phyloP scores from a whole-genome alignment of 2,329 filamentous ascomycete species.

The Pyrenophora seminiperda region DNA sequence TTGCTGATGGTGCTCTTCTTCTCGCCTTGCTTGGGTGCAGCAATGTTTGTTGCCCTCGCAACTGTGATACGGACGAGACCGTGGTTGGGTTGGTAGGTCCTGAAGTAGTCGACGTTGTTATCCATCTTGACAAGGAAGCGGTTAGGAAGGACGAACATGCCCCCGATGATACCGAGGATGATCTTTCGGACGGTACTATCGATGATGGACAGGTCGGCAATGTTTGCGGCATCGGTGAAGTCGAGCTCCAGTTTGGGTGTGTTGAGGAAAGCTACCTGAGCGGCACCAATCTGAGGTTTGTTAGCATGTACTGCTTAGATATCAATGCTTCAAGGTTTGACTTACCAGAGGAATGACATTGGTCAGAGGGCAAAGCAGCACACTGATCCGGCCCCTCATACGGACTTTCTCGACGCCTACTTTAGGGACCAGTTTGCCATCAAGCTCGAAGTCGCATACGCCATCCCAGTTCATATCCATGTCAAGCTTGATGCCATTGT shows the following conservation, averaged over 20 bases:
- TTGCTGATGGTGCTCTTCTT: slow-evolving; percentile 47
- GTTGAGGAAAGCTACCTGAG: slow-evolving; percentile 58
- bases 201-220: slow-evolving; percentile 52
- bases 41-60: slow-evolving; percentile 48
- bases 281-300: slow-evolving; percentile 52
- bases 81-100: slow-evolving; percentile 52
- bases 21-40: slow-evolving; percentile 44
- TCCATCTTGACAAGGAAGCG: slow-evolving; percentile 58
- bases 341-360: slow-evolving; percentile 55
- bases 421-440: slow-evolving; percentile 54
- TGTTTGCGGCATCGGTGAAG: slow-evolving; percentile 55
- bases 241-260: slow-evolving; percentile 53
- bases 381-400: slow-evolving; percentile 52
- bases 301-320: slow-evolving; percentile 9
- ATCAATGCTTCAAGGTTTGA: background rate
- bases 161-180: slow-evolving; percentile 52
- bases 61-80: slow-evolving; percentile 54
- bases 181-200: slow-evolving; percentile 53
- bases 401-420: slow-evolving; percentile 55
- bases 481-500: slow-evolving; percentile 56
- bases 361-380: slow-evolving; percentile 54
- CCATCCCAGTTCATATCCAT: slow-evolving; percentile 57
- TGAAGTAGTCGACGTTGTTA: slow-evolving; percentile 55
- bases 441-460: slow-evolving; percentile 55
- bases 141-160: slow-evolving; percentile 57